phyloP scores from a whole-genome alignment of 1,284 basidiomycete species.

The Leccinum subrobustum region DNA sequence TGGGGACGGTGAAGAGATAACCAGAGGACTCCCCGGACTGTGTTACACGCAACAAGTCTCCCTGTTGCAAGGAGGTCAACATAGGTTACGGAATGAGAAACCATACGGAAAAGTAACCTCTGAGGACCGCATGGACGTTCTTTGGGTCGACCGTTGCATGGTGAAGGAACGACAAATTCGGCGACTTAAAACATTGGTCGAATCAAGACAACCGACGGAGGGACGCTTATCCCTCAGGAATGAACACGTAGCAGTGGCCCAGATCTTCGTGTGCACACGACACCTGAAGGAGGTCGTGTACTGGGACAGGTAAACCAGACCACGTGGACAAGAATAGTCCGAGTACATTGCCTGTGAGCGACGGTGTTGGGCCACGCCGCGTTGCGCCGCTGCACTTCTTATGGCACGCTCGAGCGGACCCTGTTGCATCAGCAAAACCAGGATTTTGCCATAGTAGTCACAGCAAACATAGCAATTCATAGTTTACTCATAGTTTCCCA shows the following conservation, averaged over 20 bases:
- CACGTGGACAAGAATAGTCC: not conserved
- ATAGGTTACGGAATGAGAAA: not conserved
- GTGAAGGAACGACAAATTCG: not conserved
- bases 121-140: not conserved
- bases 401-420: not conserved
- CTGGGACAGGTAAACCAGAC: not conserved
- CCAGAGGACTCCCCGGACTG: constrained; percentile 45
- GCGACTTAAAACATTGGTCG: not conserved
- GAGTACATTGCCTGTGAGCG: not conserved
- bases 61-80: constrained; percentile 36
- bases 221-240: not conserved
- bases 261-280: not conserved
- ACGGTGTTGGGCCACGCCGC: not conserved
- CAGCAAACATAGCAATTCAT: too few relatives aligned
- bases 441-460: too few relatives aligned
- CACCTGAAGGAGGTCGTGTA: not conserved
- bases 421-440: not conserved
- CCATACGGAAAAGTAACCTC: not conserved
- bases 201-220: not conserved
- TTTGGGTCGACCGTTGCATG: not conserved
- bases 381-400: not conserved
- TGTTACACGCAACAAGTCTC: constrained; percentile 64
- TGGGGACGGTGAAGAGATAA: constrained; percentile 65
- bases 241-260: not conserved
- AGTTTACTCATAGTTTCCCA: too few relatives aligned